A percentile compares a stretch with the other conserved stretches of the same genome.
Evolutionary conservation across 2,329 filamentous ascomycete genomes (phyloP).

Genomic region (Trichoderma atroviride): DNA sequence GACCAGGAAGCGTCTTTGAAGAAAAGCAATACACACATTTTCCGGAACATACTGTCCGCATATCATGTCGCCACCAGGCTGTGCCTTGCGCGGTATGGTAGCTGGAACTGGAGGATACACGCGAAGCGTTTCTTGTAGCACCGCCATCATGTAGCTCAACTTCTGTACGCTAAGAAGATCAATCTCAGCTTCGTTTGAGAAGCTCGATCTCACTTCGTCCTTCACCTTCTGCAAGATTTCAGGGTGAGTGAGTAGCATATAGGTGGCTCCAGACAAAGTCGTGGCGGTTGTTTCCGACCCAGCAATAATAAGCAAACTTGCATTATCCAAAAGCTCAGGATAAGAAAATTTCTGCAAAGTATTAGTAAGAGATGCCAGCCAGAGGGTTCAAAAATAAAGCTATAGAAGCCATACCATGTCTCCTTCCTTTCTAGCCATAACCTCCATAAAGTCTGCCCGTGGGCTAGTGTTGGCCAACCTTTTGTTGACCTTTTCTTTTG

Average conservation of each 20-base stretch:
- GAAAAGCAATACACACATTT: conserved; percentile 32
- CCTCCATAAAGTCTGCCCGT: conserved; percentile 13
- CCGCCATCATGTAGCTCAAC: conserved; percentile 50
- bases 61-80: conserved; percentile 36
- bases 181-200: conserved; percentile 28
- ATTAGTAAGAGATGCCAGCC: background rate
- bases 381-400: too few species aligned
- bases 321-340: background rate
- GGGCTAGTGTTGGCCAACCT: background rate
- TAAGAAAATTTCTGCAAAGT: background rate
- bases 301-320: conserved; percentile 32
- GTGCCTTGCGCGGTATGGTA: conserved; percentile 40
- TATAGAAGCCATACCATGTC: background rate
- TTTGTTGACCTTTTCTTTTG: conserved; percentile 13
- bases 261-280: conserved; percentile 34
- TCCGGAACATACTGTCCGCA: conserved; percentile 38
- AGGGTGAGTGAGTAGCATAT: conserved; percentile 38
- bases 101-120: conserved; percentile 49
- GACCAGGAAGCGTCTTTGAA: fast-evolving
- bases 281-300: conserved; percentile 42
- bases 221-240: conserved; percentile 37
- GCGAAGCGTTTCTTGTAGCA: conserved; percentile 53
- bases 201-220: conserved; percentile 37
- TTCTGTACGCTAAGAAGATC: conserved; percentile 23
- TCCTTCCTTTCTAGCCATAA: background rate